Evolutionary conservation across 306 rosid species (phyloP), one percentile per base, ranked within the genome.

Genomic region (Heteromeles arbutifolia): DNA sequence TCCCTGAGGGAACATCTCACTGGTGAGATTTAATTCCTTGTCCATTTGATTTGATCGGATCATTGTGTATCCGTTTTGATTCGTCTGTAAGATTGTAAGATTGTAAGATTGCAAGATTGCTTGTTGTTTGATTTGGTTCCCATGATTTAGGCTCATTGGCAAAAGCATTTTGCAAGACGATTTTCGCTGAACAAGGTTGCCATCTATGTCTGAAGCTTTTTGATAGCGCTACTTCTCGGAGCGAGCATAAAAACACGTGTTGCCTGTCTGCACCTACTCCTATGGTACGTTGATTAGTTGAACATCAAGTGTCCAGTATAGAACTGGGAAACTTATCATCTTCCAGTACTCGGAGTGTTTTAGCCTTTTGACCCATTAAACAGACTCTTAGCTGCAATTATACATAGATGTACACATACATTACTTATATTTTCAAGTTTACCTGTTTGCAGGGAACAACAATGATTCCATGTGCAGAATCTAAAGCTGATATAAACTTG

Each of bases 1-100:
- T 93, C 98, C 24, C 72, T 89, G 56, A 85, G 98, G 82, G 97
- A 93, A 53, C 95, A 93, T 87, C 80, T 93, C 61, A 76, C 37
- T 4, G 98, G 97, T 90, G 79, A 68, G 86, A 69, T 62, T 15
- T 67, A 41, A 37, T 66, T 77, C 41, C 74, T 62, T 26, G 58
- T 22, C 44, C 44, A 8, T 39, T 39, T 39, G 44, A 39, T 8
- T 9, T 39, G 44, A 39, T 39, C 44, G 12, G n/a, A 2, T 52
- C 21, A 52, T 52, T 52, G 11, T 18, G 7, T 17, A 2, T 69
- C 67, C 62, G n/a, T 67, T 78, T 44, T 48, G 14, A 61, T 76
- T 45, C 39, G 69, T 79, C 19, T 43, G 8, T 69, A 56, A 29
- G 19, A 9, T 56, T 43, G 8, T 69, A 56, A 29, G 19, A 13